These are phyloP conservation scores for Zygoascus ofunaensis DNA, from an alignment of 805 yeast species.

Conservation along the genomic window DNA sequence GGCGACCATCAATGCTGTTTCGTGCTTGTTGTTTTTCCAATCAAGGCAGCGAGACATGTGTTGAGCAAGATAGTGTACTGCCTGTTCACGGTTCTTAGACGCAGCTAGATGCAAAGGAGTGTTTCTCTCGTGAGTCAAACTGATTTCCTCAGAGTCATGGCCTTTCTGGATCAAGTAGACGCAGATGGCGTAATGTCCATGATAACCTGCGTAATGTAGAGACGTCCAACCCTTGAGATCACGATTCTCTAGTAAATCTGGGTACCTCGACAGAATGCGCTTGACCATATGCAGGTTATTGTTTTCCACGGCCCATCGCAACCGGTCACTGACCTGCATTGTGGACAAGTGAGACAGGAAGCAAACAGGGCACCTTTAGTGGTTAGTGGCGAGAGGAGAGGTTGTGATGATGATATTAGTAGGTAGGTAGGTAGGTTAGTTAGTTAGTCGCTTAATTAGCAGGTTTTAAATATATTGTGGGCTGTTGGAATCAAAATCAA, in stretches of 20 bases:
- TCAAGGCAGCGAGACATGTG: conserved; percentile 51
- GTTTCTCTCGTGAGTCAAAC: conserved; percentile 44
- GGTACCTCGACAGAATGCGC: conserved; percentile 57
- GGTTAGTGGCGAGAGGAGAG: no score
- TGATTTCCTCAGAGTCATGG: conserved; percentile 43
- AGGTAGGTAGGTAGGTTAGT: no score
- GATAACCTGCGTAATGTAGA: conserved; percentile 68
- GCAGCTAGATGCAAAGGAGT: conserved; percentile 69
- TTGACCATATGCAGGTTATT: conserved; percentile 57
- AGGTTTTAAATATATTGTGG: background rate
- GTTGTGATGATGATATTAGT: no score
- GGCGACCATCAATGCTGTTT: conserved; percentile 53
- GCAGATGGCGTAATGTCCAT: conserved; percentile 64
- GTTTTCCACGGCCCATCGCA: conserved; percentile 56
- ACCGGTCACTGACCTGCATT: conserved; percentile 35
- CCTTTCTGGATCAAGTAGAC: conserved; percentile 45
- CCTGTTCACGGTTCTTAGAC: conserved; percentile 54
- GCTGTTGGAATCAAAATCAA: no score
- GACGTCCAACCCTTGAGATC: conserved; percentile 76
- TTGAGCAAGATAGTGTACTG: conserved; percentile 63
- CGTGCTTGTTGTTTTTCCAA: conserved; percentile 42
- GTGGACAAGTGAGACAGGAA: no score
- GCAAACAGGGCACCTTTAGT: background rate
- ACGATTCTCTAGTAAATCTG: conserved; percentile 57
- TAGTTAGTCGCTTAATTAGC: no score